Conservation (phyloP, 169 alveolate species). For the Plasmodium vinckei region DNA sequence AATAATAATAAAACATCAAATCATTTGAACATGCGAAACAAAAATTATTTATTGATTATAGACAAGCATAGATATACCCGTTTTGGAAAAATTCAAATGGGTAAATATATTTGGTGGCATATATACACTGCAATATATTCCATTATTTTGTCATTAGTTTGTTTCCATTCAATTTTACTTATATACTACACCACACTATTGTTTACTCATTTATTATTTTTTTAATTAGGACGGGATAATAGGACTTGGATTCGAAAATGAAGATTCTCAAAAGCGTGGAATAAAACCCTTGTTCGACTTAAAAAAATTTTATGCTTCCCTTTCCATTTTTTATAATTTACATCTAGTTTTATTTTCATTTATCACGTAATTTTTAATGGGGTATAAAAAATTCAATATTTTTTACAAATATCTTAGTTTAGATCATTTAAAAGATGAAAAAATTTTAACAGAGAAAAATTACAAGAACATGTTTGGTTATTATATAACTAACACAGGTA, state of each 20-base stretch:
- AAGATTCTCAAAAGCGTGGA: slow-evolving; percentile 81
- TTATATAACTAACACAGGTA: slow-evolving; percentile 50
- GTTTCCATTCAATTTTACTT: not conserved
- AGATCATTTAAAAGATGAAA: slow-evolving; percentile 44
- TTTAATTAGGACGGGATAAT: slow-evolving; percentile 82
- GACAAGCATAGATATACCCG: slow-evolving; percentile 70
- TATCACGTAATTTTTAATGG: not conserved
- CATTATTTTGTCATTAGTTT: not conserved
- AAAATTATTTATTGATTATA: slow-evolving; percentile 6
- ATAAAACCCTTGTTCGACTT: slow-evolving; percentile 79
- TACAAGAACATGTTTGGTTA: slow-evolving; percentile 62
- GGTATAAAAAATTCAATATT: not conserved
- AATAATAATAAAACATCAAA: not conserved
- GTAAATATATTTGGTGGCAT: slow-evolving; percentile 1
- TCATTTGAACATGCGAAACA: not conserved
- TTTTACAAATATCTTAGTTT: slow-evolving; percentile 15
- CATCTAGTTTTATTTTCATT: not conserved
- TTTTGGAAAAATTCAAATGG: slow-evolving; percentile 72
- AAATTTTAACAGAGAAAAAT: slow-evolving; percentile 29
- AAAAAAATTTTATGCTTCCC: not conserved
- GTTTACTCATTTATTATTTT: slow-evolving; percentile 5
- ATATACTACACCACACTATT: not conserved
- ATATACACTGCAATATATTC: not conserved
- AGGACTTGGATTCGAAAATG: slow-evolving; percentile 85
- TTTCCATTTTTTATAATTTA: not conserved